Percentiles rank a stretch among this genome's conserved stretches.
Conservation (phyloP, 805 yeast species). For the Myxozyma mucilagina region DNA sequence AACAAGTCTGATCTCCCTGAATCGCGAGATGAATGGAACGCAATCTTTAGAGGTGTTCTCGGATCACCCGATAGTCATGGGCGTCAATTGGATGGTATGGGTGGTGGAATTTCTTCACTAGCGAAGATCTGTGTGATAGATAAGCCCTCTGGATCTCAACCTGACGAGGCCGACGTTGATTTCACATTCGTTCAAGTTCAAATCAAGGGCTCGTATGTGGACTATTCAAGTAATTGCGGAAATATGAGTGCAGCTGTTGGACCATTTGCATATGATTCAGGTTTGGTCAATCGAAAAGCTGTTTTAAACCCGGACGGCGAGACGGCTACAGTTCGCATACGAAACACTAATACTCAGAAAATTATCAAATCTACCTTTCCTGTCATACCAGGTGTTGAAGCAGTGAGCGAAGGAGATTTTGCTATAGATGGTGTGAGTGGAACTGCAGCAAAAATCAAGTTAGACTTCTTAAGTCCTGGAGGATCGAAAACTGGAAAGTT, state of each 20-base stretch:
- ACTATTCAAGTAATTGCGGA: conserved; percentile 17
- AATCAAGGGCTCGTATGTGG: conserved; percentile 8
- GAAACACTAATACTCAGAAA: conserved; percentile 14
- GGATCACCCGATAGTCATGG: conserved; percentile 17
- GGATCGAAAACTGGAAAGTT: conserved; percentile 16
- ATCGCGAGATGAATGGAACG: conserved; percentile 6
- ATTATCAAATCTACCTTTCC: conserved; percentile 13
- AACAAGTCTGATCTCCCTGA: conserved; percentile 5
- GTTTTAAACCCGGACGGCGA: conserved; percentile 6
- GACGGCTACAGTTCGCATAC: conserved; percentile 16
- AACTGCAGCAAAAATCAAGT: conserved; percentile 12
- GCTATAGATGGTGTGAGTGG: conserved; percentile 16
- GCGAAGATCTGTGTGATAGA: conserved; percentile 15
- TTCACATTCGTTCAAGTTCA: conserved; percentile 12
- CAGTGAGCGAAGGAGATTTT: conserved; percentile 8
- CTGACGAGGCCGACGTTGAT: conserved; percentile 12
- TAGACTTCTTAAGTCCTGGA: conserved; percentile 9
- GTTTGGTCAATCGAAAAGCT: not conserved
- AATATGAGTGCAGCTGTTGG: conserved; percentile 19
- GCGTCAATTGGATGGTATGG: conserved; percentile 18
- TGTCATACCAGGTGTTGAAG: conserved; percentile 5
- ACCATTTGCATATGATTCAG: conserved; percentile 12
- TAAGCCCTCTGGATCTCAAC: not conserved
- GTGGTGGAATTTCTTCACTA: conserved; percentile 16
- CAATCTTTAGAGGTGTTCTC: conserved; percentile 6